Percentiles rank a stretch among this genome's conserved stretches.
Evolutionary conservation across 2,329 filamentous ascomycete species (phyloP).

Genomic region (Fusarium pseudoanthophilum): DNA sequence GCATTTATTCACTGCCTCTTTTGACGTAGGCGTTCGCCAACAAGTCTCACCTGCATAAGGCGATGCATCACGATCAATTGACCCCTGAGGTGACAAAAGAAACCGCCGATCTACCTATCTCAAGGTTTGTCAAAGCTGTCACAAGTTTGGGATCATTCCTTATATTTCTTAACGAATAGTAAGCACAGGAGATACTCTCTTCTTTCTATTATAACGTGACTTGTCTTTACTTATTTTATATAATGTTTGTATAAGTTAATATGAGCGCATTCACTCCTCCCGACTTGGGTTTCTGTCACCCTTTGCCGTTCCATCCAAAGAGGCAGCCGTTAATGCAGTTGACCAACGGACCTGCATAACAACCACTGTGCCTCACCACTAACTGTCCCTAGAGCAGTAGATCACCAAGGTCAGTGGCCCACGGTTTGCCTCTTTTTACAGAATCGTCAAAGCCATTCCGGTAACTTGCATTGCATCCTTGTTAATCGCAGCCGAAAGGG

Average conservation of each 20-base stretch:
- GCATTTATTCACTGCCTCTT: neutral
- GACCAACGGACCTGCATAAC: constrained; percentile 7
- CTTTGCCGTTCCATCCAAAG: neutral
- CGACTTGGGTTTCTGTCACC: neutral
- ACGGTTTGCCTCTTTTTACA: neutral
- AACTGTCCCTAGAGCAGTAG: neutral
- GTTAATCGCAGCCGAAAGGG: neutral
- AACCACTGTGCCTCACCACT: neutral
- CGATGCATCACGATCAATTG: neutral
- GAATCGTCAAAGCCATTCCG: neutral
- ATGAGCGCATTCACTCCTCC: neutral
- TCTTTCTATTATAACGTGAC: accelerated
- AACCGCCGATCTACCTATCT: neutral
- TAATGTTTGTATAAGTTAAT: accelerated
- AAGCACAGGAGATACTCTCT: accelerated
- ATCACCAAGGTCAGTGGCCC: too few species aligned
- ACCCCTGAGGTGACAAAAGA: neutral
- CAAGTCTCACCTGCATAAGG: constrained; percentile 4
- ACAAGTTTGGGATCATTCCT: too few species aligned
- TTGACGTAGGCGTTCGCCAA: neutral
- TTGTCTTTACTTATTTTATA: too few species aligned
- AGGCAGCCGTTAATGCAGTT: neutral
- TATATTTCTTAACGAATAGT: accelerated
- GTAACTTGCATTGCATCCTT: neutral
- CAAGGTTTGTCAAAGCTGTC: too few species aligned